A percentile compares a stretch with the other conserved stretches of the same genome.
phyloP scores from a whole-genome alignment of 108 stramenopile species.

The Fragilariopsis cylindrus region DNA sequence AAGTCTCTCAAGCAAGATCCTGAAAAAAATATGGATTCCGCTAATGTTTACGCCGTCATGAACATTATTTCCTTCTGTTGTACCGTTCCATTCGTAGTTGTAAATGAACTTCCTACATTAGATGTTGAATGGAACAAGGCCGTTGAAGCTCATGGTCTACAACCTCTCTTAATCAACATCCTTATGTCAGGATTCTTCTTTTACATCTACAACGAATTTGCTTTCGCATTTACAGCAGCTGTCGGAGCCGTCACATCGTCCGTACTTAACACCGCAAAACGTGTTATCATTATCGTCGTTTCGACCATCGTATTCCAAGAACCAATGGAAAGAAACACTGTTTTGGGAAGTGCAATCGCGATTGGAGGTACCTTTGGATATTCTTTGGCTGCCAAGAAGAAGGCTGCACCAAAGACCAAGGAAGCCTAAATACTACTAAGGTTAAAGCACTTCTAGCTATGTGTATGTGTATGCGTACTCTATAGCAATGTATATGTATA shows the following conservation, averaged over 20 bases:
- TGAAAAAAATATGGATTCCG: constrained; percentile 94
- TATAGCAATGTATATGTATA: too few relatives aligned
- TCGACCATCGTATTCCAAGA: constrained; percentile 80
- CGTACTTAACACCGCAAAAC: constrained; percentile 89
- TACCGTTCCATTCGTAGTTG: constrained; percentile 88
- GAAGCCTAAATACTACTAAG: background rate
- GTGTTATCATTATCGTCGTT: constrained; percentile 89
- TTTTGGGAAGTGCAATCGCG: constrained; percentile 82
- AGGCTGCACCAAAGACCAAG: constrained; percentile 19
- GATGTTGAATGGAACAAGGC: constrained; percentile 65
- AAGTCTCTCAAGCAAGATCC: constrained; percentile 82
- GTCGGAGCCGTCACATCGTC: constrained; percentile 88
- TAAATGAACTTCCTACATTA: constrained; percentile 72
- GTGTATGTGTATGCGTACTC: too few relatives aligned
- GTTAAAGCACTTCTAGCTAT: too few relatives aligned
- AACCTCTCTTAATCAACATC: constrained; percentile 67
- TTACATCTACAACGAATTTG: constrained; percentile 96
- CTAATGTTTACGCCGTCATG: constrained; percentile 94
- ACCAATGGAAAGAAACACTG: constrained; percentile 86
- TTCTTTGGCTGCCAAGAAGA: constrained; percentile 61
- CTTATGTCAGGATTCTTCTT: constrained; percentile 88
- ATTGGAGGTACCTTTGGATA: constrained; percentile 84
- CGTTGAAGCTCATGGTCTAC: constrained; percentile 49
- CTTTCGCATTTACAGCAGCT: constrained; percentile 87
- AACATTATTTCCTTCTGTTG: constrained; percentile 91